Conservation (phyloP, 352 stramenopile species). For the Saprolegnia parasitica region DNA sequence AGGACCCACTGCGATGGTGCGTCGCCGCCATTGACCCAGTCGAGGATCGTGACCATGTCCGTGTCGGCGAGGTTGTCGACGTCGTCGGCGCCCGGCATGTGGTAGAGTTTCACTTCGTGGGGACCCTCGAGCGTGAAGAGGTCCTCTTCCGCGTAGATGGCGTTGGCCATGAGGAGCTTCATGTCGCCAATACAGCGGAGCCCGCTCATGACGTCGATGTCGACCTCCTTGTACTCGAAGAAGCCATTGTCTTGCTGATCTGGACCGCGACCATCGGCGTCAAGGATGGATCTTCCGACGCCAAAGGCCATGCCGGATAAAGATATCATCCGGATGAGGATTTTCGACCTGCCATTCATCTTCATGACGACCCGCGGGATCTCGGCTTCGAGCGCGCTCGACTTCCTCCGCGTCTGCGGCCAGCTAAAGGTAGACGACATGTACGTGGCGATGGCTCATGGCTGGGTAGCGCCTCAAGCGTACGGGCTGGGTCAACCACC, state of each 20-base stretch:
- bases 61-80: conserved; percentile 31
- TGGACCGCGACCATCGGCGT: conserved; percentile 44
- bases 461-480: conserved; percentile 73
- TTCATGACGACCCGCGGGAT: conserved; percentile 46
- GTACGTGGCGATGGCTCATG: not conserved
- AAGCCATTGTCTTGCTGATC: conserved; percentile 73
- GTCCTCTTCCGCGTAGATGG: conserved; percentile 66
- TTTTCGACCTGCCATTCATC: not conserved
- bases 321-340: not conserved
- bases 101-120: conserved; percentile 57
- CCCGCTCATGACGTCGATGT: conserved; percentile 30
- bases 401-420: conserved; percentile 76
- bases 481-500: conserved; percentile 91
- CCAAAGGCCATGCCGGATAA: not conserved
- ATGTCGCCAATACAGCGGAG: conserved; percentile 40
- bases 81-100: conserved; percentile 45
- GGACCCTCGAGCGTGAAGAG: conserved; percentile 56
- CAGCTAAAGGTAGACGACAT: conserved; percentile 57
- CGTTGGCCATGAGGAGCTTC: conserved; percentile 54
- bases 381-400: conserved; percentile 61
- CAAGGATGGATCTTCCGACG: not conserved
- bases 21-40: not conserved
- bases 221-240: conserved; percentile 58
- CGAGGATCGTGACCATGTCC: not conserved
- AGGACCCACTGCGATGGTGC: conserved; percentile 60